A percentile compares a stretch with the other conserved stretches of the same genome.
Conservation (phyloP, 2,329 filamentous ascomycete species). For the Cryphonectria parasitica region DNA sequence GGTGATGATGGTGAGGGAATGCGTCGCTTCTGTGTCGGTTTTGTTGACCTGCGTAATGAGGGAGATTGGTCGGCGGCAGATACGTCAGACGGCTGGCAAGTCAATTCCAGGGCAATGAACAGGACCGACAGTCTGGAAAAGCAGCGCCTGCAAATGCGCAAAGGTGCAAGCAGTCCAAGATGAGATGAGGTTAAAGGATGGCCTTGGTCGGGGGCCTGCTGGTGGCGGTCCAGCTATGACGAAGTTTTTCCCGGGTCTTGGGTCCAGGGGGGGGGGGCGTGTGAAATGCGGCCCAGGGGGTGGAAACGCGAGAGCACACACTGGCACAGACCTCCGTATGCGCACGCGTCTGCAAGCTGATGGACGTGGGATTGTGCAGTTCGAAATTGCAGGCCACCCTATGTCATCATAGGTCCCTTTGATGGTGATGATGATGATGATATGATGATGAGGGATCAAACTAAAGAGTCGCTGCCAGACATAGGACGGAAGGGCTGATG, state of each 20-base stretch:
- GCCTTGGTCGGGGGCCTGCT: background rate
- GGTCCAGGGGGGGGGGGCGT: background rate
- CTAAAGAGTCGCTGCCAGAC: background rate
- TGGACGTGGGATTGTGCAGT: background rate
- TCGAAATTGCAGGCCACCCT: background rate
- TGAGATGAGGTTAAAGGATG: constrained; percentile 20
- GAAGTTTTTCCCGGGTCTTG: constrained; percentile 6
- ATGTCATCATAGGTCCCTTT: constrained; percentile 5
- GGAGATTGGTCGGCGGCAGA: background rate
- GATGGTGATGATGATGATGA: background rate
- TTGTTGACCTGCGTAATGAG: constrained; percentile 2
- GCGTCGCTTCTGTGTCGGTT: background rate
- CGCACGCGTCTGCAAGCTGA: background rate
- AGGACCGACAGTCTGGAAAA: background rate
- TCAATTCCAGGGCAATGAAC: background rate
- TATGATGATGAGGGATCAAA: background rate
- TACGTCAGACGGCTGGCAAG: constrained; percentile 12
- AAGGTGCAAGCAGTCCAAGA: constrained; percentile 16
- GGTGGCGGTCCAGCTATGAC: constrained; percentile 26
- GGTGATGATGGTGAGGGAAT: background rate
- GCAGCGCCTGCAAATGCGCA: constrained; percentile 6
- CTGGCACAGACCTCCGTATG: background rate
- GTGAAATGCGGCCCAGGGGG: background rate
- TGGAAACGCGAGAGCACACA: background rate
- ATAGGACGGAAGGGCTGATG: background rate